Evolutionary conservation across 306 rosid genomes (phyloP).

Genomic region (Canavalia gladiata): DNA sequence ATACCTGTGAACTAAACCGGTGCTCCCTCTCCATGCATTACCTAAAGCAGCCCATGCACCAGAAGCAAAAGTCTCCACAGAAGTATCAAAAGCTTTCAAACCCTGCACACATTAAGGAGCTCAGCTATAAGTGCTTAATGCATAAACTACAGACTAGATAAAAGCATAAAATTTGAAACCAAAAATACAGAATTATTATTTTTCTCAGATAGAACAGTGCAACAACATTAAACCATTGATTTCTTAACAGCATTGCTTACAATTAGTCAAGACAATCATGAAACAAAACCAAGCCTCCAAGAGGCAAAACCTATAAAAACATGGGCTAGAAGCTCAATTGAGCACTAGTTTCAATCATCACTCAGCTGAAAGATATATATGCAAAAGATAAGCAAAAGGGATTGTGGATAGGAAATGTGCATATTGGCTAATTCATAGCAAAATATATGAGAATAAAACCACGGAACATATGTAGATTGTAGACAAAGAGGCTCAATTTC

Average conservation of each 20-base stretch:
- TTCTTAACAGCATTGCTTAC: slow-evolving; percentile 7
- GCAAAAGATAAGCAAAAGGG: slow-evolving; percentile 25
- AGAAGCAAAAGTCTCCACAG: slow-evolving; percentile 92
- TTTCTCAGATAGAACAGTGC: background rate
- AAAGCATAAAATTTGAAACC: slow-evolving; percentile 30
- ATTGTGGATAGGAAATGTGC: slow-evolving; percentile 11
- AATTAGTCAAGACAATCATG: slow-evolving; percentile 33
- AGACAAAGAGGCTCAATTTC: slow-evolving; percentile 17
- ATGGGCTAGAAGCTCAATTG: slow-evolving; percentile 32
- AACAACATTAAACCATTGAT: slow-evolving; percentile 9
- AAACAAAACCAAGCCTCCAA: background rate
- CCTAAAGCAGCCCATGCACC: slow-evolving; percentile 98
- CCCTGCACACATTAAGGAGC: slow-evolving; percentile 61
- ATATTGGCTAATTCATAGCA: slow-evolving; percentile 16
- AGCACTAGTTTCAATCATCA: slow-evolving; percentile 23
- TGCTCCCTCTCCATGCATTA: slow-evolving; percentile 88
- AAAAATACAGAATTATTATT: slow-evolving; percentile 24
- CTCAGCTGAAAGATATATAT: slow-evolving; percentile 17
- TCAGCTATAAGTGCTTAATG: slow-evolving; percentile 32
- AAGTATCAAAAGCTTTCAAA: slow-evolving; percentile 84
- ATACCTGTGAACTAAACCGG: slow-evolving; percentile 81
- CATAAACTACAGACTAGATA: slow-evolving; percentile 12
- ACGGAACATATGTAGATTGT: background rate
- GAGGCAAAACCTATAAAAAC: slow-evolving; percentile 12
- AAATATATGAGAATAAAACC: slow-evolving; percentile 28